Percentiles rank a stretch among this genome's conserved stretches.
Conservation (phyloP, 805 yeast genomes). For the Alloascoidea africana region DNA sequence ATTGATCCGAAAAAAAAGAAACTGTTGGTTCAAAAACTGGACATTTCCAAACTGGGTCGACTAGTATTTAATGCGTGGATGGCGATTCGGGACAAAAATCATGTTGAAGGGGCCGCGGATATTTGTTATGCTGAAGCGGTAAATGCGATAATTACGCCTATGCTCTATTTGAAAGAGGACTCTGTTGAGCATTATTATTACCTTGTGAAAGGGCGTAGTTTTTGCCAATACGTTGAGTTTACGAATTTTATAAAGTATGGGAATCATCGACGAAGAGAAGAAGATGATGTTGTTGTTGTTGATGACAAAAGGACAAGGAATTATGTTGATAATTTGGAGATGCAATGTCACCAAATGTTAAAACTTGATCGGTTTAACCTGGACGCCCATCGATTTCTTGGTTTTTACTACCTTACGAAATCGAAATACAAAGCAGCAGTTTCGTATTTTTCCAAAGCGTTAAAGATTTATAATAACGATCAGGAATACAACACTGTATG, state of each 20-base stretch:
- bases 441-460: background rate
- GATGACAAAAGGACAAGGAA: no score
- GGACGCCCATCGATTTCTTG: background rate
- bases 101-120: background rate
- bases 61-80: slow-evolving; percentile 1
- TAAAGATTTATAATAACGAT: background rate
- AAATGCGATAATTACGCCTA: background rate
- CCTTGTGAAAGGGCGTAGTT: background rate
- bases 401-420: background rate
- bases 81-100: background rate
- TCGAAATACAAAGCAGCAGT: background rate
- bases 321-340: background rate
- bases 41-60: background rate
- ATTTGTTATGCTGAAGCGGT: background rate
- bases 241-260: background rate
- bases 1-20: background rate
- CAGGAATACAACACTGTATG: background rate
- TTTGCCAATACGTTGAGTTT: slow-evolving; percentile 1
- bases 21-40: background rate
- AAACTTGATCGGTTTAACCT: background rate
- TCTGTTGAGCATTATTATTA: background rate
- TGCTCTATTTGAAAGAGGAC: background rate
- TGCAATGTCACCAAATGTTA: background rate
- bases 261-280: no score
- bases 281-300: no score